Evolutionary conservation across 2,329 filamentous ascomycete genomes (phyloP).

Genomic region (Phoma sp.): DNA sequence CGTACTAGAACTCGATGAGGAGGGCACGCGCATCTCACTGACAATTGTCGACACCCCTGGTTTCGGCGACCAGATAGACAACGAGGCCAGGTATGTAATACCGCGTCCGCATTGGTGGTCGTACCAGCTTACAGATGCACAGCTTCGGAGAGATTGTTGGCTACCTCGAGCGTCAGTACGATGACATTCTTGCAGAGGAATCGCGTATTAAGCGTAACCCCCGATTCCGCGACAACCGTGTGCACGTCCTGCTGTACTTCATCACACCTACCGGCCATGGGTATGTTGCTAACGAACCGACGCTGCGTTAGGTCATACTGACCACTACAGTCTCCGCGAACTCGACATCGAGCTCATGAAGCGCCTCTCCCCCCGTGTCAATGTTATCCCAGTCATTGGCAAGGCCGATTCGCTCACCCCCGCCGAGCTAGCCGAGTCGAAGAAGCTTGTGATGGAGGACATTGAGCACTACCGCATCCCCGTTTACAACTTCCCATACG

Average conservation of each 20-base stretch:
- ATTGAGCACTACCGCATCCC: constrained; percentile 99
- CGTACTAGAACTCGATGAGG: constrained; percentile 81
- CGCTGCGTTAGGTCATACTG: constrained; percentile 9
- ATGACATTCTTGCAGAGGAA: constrained; percentile 98
- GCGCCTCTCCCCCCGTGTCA: constrained; percentile 95
- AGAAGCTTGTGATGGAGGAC: constrained; percentile 99
- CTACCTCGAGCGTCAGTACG: constrained; percentile 98
- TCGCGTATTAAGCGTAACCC: constrained; percentile 99
- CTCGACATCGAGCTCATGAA: constrained; percentile 99
- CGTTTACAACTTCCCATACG: constrained; percentile 99
- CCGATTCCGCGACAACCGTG: constrained; percentile 97
- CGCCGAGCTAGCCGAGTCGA: constrained; percentile 95
- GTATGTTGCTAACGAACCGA: constrained; percentile 57
- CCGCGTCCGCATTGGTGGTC: background rate
- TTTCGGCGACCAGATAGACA: constrained; percentile 98
- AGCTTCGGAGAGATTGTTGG: constrained; percentile 98
- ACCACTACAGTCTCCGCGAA: constrained; percentile 78
- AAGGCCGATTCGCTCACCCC: constrained; percentile 98
- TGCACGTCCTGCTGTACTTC: constrained; percentile 98
- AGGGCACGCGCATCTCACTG: constrained; percentile 95
- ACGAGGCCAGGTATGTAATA: constrained; percentile 82
- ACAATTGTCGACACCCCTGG: constrained; percentile 99
- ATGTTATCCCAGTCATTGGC: constrained; percentile 98
- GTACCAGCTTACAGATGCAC: constrained; percentile 25
- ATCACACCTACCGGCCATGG: constrained; percentile 97